phyloP scores from a whole-genome alignment of 768 basidiomycete species.

The Suillus weaverae region DNA sequence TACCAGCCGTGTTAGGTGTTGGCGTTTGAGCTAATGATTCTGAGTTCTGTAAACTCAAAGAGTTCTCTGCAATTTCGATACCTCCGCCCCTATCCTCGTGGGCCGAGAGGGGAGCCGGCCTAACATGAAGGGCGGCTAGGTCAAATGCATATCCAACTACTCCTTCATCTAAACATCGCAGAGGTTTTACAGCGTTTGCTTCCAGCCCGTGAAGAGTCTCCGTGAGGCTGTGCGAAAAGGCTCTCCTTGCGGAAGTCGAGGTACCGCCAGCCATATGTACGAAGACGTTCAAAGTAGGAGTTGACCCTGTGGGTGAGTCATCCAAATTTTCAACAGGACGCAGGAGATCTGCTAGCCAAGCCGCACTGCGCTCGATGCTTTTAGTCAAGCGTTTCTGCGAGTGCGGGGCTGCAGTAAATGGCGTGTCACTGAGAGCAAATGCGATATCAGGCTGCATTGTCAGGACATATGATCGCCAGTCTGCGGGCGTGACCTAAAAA shows the following conservation, averaged over 20 bases:
- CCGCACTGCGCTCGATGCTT: constrained; percentile 64
- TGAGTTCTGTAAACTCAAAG: constrained; percentile 18
- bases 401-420: constrained; percentile 60
- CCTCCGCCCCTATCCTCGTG: neutral
- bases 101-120: constrained; percentile 13
- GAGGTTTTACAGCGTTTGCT: constrained; percentile 48
- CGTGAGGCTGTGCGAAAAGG: constrained; percentile 58
- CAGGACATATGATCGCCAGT: constrained; percentile 57
- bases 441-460: constrained; percentile 67
- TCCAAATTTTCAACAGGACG: constrained; percentile 23
- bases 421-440: constrained; percentile 68
- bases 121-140: constrained; percentile 47
- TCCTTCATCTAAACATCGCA: constrained; percentile 64
- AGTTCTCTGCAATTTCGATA: constrained; percentile 10
- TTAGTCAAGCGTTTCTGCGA: constrained; percentile 81
- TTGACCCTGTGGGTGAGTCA: neutral
- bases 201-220: constrained; percentile 61
- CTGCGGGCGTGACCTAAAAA: constrained; percentile 49
- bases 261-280: constrained; percentile 70
- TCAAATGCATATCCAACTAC: constrained; percentile 73
- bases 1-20: constrained; percentile 12
- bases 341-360: constrained; percentile 64
- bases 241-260: constrained; percentile 54
- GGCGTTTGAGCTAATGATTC: constrained; percentile 6
- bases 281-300: constrained; percentile 46